phyloP scores from a whole-genome alignment of 169 alveolate species.

The Eimeria zaria region DNA sequence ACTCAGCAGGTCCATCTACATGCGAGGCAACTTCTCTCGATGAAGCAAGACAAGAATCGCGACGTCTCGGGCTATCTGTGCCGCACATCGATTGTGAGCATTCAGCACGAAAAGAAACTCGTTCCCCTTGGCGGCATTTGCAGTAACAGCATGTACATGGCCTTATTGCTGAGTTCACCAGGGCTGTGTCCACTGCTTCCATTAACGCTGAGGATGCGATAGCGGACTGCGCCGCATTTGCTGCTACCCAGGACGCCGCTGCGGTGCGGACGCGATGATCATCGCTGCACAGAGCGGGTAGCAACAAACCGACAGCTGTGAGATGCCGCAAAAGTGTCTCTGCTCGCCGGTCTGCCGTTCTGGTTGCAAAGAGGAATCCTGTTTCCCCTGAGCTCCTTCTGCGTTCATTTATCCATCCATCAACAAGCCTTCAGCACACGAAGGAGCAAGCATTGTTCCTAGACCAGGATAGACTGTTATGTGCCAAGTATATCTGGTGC shows the following conservation, averaged over 20 bases:
- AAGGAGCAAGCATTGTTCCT: neutral
- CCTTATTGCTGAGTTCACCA: constrained; percentile 11
- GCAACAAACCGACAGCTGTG: constrained; percentile 53
- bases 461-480: neutral
- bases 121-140: constrained; percentile 42
- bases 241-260: constrained; percentile 77
- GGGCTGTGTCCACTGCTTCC: constrained; percentile 66
- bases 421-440: constrained; percentile 45
- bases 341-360: constrained; percentile 29
- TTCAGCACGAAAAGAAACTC: neutral
- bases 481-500: neutral
- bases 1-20: neutral
- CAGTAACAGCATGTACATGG: constrained; percentile 60
- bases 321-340: constrained; percentile 22
- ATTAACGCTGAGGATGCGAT: constrained; percentile 48
- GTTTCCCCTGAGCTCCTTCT: constrained; percentile 53
- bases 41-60: neutral
- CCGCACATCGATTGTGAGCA: neutral
- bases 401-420: constrained; percentile 83
- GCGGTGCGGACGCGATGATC: constrained; percentile 30
- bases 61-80: constrained; percentile 1
- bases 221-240: constrained; percentile 50
- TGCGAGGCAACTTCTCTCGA: neutral
- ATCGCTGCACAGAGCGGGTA: constrained; percentile 67
- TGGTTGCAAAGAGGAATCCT: constrained; percentile 44